A percentile compares a stretch with the other conserved stretches of the same genome.
These are phyloP conservation scores for Phialocephala subalpina DNA, from an alignment of 2,329 filamentous ascomycete species.

Conservation along the genomic window DNA sequence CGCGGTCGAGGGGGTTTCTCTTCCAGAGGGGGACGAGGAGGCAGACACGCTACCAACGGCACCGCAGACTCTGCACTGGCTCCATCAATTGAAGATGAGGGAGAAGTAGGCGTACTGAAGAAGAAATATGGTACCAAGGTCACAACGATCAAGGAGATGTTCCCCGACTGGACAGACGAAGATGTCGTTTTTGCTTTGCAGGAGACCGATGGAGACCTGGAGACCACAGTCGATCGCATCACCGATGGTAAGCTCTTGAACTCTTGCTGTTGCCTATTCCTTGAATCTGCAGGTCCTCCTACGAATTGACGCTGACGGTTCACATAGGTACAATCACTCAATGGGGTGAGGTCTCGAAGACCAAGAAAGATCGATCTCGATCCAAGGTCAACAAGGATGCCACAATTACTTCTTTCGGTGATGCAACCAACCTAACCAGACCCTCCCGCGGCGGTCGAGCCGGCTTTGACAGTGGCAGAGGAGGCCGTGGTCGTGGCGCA, in stretches of 20 bases:
- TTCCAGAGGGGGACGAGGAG: constrained; percentile 74
- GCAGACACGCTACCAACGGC: constrained; percentile 75
- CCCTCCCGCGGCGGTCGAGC: constrained; percentile 65
- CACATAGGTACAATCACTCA: constrained; percentile 76
- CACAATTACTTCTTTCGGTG: constrained; percentile 59
- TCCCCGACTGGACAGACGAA: constrained; percentile 93
- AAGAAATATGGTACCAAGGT: constrained; percentile 86
- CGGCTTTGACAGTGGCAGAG: constrained; percentile 65
- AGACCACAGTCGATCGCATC: constrained; percentile 79
- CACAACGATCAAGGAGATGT: constrained; percentile 87
- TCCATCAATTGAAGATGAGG: constrained; percentile 77
- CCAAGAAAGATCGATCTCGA: constrained; percentile 76
- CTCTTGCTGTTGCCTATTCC: not conserved
- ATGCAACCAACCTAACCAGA: constrained; percentile 54
- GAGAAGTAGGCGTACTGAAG: constrained; percentile 91
- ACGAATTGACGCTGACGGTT: constrained; percentile 19
- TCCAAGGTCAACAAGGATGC: constrained; percentile 74
- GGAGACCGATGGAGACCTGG: constrained; percentile 83
- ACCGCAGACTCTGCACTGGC: constrained; percentile 68
- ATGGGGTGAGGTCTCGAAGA: constrained; percentile 85
- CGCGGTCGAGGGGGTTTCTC: constrained; percentile 83
- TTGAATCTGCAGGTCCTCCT: constrained; percentile 1
- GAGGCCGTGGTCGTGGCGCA: constrained; percentile 67
- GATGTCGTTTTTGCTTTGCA: constrained; percentile 93
- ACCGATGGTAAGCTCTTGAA: constrained; percentile 68